Base-by-base conservation (phyloP, 169 alveolate genomes). In the Plasmodium malariae region DNA sequence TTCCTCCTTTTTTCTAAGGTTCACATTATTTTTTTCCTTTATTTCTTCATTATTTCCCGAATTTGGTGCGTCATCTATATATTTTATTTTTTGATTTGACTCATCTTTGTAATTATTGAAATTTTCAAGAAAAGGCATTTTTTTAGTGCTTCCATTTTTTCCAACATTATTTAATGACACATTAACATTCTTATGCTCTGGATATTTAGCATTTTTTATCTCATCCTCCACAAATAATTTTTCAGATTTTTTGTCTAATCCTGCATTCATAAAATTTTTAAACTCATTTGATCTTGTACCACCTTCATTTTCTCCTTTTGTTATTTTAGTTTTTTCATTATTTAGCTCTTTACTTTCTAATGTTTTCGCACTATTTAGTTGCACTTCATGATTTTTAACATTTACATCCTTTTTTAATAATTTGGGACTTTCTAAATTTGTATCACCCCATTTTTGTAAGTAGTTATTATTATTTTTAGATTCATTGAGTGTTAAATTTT, bases 301-400 rank as follows among this genome's bases (percentile, higher is more conserved):
- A 24, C 30, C 34, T 11, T 76, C 45, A 30, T 40, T 12, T n/a
- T 51, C 26, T 48, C 32, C 67, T 32, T 36, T 70, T 54, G 83
- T 19, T 45, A 24, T 43, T 70, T 70, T 43, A 70, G 43, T 40
- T 28, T 54, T 26, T 73, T 34, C 71, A 54, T 6, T 51, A 48
- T 45, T 73, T 54, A 14, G 24, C 24, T 62, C 54, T 76, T 36
- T 34, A 26, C 34, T 62, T 62, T 43, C 17, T 76, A 48, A 40
- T 26, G 30, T 76, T 28, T 76, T 76, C 48, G 11, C 65, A 19
- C 26, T 21, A 30, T 24, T 11, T 21, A 24, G n/a, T 19, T 40
- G 43, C 17, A 0, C 57, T 24, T 54, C 45, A 63, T 43, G 49
- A 76, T 36, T 55, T 76, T 76, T 76, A 76, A 76, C 24, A 49